Percentiles rank a stretch among this genome's conserved stretches.
phyloP scores from a whole-genome alignment of 176 grass and related monocot species.

The Oryza glumipatula region DNA sequence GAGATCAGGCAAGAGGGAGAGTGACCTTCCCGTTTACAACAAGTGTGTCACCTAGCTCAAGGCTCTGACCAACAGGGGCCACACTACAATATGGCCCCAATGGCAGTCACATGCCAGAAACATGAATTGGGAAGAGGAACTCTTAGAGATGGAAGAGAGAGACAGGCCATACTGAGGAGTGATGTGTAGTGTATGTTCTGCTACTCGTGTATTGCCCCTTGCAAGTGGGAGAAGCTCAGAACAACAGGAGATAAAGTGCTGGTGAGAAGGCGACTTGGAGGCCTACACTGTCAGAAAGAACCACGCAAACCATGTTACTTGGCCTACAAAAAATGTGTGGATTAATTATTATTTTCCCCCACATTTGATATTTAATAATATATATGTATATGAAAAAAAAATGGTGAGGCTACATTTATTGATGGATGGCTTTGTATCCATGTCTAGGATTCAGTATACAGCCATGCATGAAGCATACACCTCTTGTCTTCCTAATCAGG shows the following conservation, averaged over 20 bases:
- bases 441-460: conserved; percentile 51
- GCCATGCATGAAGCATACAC: conserved; percentile 33
- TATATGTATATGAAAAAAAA: conserved; percentile 35
- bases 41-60: conserved; percentile 25
- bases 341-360: conserved; percentile 35
- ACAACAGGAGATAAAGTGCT: conserved; percentile 45
- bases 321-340: conserved; percentile 46
- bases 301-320: conserved; percentile 69
- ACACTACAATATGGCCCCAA: conserved; percentile 39
- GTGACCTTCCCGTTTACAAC: conserved; percentile 22
- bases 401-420: conserved; percentile 33
- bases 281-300: conserved; percentile 60
- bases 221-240: conserved; percentile 57
- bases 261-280: conserved; percentile 49
- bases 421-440: conserved; percentile 28
- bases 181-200: conserved; percentile 1
- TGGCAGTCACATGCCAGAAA: conserved; percentile 32
- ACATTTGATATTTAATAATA: conserved; percentile 29
- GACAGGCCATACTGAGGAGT: conserved; percentile 22
- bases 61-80: conserved; percentile 43
- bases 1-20: conserved; percentile 33
- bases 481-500: conserved; percentile 36
- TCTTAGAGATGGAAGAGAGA: conserved; percentile 10
- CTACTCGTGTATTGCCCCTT: conserved; percentile 31
- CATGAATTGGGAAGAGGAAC: conserved; percentile 7